Conservation (phyloP, 345 rosid genomes). For the Brassica rapa region DNA sequence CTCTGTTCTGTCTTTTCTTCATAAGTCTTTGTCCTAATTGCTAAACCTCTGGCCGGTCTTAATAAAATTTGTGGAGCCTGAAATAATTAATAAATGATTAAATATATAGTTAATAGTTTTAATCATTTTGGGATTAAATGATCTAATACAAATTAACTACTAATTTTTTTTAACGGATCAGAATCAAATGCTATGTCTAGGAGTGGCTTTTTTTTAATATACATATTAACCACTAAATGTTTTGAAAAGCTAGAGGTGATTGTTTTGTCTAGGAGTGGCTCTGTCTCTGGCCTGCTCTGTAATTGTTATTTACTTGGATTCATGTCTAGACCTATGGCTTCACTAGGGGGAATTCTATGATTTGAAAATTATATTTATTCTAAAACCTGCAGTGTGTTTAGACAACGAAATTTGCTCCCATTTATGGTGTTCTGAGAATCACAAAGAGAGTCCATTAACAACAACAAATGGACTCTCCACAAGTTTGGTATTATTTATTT, state of each 20-base stretch:
- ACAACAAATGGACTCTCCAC: constrained; percentile 12
- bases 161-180: too few relatives aligned
- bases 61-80: neutral
- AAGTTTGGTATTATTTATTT: constrained; percentile 19
- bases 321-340: constrained; percentile 4
- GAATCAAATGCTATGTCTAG: too few relatives aligned
- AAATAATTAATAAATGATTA: too few relatives aligned
- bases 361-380: constrained; percentile 1
- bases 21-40: neutral
- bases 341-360: neutral
- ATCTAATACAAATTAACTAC: too few relatives aligned
- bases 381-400: constrained; percentile 32
- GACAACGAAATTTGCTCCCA: constrained; percentile 34
- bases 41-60: neutral
- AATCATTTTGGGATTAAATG: neutral
- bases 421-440: constrained; percentile 33
- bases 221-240: too few relatives aligned
- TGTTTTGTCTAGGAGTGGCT: neutral
- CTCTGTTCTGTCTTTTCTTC: neutral
- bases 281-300: constrained; percentile 6
- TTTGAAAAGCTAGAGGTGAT: too few relatives aligned
- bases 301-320: neutral
- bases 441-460: constrained; percentile 29
- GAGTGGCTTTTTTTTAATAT: too few relatives aligned
- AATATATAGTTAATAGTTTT: too few relatives aligned